These are phyloP conservation scores for Begonia fuchsioides DNA, from an alignment of 306 rosid species.

Conservation along the genomic window DNA sequence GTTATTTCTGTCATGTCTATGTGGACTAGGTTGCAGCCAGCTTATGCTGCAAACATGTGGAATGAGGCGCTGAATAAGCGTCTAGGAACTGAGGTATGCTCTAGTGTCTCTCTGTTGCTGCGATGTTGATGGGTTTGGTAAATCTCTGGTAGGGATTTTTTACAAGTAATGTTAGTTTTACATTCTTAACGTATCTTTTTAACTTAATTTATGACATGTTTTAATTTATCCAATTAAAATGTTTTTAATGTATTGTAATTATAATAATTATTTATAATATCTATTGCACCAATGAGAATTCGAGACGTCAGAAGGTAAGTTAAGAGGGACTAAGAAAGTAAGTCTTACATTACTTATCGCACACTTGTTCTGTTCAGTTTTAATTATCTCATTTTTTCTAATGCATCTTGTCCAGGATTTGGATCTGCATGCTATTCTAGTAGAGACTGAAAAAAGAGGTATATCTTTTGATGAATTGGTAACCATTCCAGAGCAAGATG, in stretches of 20 bases:
- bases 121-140: background rate
- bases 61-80: slow-evolving; percentile 97
- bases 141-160: too few relatives aligned
- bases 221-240: too few relatives aligned
- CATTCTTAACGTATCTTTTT: too few relatives aligned
- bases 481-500: slow-evolving; percentile 83
- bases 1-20: slow-evolving; percentile 98
- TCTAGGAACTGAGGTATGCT: slow-evolving; percentile 70
- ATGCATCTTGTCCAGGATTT: slow-evolving; percentile 31
- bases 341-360: too few relatives aligned
- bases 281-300: too few relatives aligned
- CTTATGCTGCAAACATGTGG: slow-evolving; percentile 99
- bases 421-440: slow-evolving; percentile 53
- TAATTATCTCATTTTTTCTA: slow-evolving; percentile 1
- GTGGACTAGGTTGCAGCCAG: slow-evolving; percentile 97
- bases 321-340: too few relatives aligned
- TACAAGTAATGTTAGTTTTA: too few relatives aligned
- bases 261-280: too few relatives aligned
- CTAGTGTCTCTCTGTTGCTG: background rate
- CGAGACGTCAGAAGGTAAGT: too few relatives aligned
- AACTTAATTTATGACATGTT: too few relatives aligned
- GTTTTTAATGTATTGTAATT: too few relatives aligned
- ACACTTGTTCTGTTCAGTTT: background rate
- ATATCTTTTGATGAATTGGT: slow-evolving; percentile 68
- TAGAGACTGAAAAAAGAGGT: slow-evolving; percentile 57